Evolutionary conservation across 2,329 filamentous ascomycete genomes (phyloP).

Genomic region (Colletotrichum higginsianum): DNA sequence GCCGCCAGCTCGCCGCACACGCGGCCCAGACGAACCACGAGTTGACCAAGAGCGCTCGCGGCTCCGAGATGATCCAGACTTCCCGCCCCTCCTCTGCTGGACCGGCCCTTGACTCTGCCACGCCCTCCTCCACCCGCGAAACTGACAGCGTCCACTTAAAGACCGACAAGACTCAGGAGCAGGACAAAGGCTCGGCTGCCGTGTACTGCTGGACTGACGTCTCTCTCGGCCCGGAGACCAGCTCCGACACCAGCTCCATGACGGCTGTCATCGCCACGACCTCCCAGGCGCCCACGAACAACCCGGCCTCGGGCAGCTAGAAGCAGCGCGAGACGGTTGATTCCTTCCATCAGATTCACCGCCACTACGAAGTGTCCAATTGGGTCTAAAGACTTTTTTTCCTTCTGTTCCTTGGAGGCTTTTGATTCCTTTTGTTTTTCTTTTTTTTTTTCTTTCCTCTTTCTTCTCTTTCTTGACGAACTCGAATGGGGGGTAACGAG

Average conservation of each 20-base stretch:
- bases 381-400: too few species aligned
- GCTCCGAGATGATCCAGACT: background rate
- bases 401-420: too few species aligned
- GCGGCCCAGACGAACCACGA: background rate
- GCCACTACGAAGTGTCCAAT: too few species aligned
- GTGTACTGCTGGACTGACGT: conserved; percentile 18
- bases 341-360: too few species aligned
- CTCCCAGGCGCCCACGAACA: background rate
- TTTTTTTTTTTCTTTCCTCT: background rate
- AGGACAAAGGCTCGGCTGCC: background rate
- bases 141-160: background rate
- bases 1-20: conserved; percentile 6
- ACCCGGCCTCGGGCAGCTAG: conserved; percentile 2
- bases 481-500: too few species aligned
- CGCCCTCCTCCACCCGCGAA: background rate
- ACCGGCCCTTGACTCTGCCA: background rate
- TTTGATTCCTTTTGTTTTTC: too few species aligned
- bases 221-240: background rate
- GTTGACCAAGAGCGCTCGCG: background rate
- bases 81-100: background rate
- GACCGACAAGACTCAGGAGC: background rate
- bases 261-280: conserved; percentile 16
- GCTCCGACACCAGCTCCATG: conserved; percentile 21
- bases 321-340: background rate
- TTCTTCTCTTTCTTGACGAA: background rate